Conservation (phyloP, 1,284 basidiomycete genomes). For the Puccinia brachypodii region DNA sequence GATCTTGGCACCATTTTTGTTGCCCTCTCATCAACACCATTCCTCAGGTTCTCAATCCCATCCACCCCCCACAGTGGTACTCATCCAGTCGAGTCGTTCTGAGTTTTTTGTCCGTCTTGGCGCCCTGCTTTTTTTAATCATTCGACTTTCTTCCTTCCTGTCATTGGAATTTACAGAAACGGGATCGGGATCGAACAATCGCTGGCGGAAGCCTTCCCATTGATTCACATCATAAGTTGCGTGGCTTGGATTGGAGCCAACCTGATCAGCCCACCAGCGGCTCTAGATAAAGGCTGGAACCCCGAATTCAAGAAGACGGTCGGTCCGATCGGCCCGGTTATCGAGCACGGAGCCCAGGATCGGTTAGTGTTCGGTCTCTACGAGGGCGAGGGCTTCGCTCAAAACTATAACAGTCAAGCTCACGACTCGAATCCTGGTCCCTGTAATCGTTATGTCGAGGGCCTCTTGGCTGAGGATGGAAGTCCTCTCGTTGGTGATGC, state of each 20-base stretch:
- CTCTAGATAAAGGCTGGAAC: background rate
- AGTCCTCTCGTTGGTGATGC: slow-evolving; percentile 38
- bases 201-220: slow-evolving; percentile 38
- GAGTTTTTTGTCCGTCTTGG: background rate
- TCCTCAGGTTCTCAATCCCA: background rate
- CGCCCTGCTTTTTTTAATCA: background rate
- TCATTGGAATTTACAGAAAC: too few relatives aligned
- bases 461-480: slow-evolving; percentile 28
- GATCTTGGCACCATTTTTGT: slow-evolving; percentile 43
- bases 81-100: slow-evolving; percentile 20
- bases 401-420: background rate
- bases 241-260: slow-evolving; percentile 37
- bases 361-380: slow-evolving; percentile 38
- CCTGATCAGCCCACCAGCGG: background rate
- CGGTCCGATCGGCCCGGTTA: background rate
- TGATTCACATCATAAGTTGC: slow-evolving; percentile 37
- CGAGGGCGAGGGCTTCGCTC: slow-evolving; percentile 35
- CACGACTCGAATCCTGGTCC: background rate
- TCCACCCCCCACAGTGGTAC: slow-evolving; percentile 29
- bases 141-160: background rate
- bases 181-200: slow-evolving; percentile 45
- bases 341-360: slow-evolving; percentile 30
- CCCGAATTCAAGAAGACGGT: background rate
- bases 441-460: slow-evolving; percentile 50
- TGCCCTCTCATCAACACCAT: background rate